These are phyloP conservation scores for Saccharomycopsis sp. DNA, from an alignment of 805 yeast species.

Conservation along the genomic window DNA sequence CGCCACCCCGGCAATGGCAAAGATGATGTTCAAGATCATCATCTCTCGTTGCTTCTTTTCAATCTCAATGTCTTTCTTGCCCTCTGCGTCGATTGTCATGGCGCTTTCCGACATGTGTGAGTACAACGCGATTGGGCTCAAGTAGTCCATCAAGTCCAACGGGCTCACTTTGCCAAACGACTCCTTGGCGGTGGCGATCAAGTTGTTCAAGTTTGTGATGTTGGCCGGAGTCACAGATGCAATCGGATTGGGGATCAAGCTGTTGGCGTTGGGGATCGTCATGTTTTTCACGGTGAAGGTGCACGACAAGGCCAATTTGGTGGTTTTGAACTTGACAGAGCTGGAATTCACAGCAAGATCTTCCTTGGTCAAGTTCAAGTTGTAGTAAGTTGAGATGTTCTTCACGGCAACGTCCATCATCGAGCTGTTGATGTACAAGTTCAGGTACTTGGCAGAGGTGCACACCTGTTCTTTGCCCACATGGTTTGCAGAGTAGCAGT, in stretches of 20 bases:
- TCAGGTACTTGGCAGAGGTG: neutral
- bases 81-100: slow-evolving; percentile 12
- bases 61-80: slow-evolving; percentile 1
- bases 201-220: slow-evolving; percentile 9
- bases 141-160: slow-evolving; percentile 12
- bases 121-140: slow-evolving; percentile 11
- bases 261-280: slow-evolving; percentile 11
- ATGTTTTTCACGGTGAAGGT: slow-evolving; percentile 8
- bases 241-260: slow-evolving; percentile 14
- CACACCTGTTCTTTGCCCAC: neutral
- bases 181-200: slow-evolving; percentile 7
- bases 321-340: neutral
- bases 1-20: slow-evolving; percentile 13
- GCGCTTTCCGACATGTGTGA: slow-evolving; percentile 4
- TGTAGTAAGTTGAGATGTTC: slow-evolving; percentile 5
- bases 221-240: slow-evolving; percentile 5
- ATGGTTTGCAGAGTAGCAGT: slow-evolving; percentile 1
- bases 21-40: slow-evolving; percentile 12
- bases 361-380: slow-evolving; percentile 4
- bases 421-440: slow-evolving; percentile 9
- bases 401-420: neutral
- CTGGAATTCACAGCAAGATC: slow-evolving; percentile 4
- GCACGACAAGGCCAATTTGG: slow-evolving; percentile 3
- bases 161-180: slow-evolving; percentile 7
- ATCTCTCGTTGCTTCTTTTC: slow-evolving; percentile 12